Conservation (phyloP, 2,329 filamentous ascomycete genomes). For the Microascus cirrosus region DNA sequence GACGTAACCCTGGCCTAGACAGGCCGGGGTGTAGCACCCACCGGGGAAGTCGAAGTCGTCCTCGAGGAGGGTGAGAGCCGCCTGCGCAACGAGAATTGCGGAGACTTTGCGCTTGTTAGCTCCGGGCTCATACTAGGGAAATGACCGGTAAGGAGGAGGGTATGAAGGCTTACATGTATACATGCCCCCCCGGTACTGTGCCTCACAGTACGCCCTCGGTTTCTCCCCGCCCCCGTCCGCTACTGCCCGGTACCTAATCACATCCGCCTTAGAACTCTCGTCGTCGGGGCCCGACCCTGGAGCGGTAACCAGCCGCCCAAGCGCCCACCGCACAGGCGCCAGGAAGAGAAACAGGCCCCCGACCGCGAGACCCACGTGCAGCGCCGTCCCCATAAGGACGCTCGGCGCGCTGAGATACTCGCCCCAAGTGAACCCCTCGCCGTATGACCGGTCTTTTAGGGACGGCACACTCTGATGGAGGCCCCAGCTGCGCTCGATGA, state of each 20-base stretch:
- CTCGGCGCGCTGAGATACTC: slow-evolving; percentile 42
- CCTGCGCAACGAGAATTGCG: slow-evolving; percentile 51
- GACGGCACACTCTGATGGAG: slow-evolving; percentile 34
- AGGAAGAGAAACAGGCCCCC: slow-evolving; percentile 29
- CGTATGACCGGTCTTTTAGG: slow-evolving; percentile 35
- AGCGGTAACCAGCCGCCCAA: slow-evolving; percentile 31
- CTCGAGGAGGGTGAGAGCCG: slow-evolving; percentile 52
- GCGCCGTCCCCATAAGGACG: slow-evolving; percentile 33
- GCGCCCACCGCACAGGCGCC: slow-evolving; percentile 32
- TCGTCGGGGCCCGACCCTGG: slow-evolving; percentile 43
- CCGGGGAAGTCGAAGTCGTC: slow-evolving; percentile 50
- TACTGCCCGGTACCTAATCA: slow-evolving; percentile 52
- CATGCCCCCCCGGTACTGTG: slow-evolving; percentile 39
- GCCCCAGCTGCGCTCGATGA: slow-evolving; percentile 54
- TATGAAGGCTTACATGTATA: slow-evolving; percentile 46
- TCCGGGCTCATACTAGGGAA: neutral
- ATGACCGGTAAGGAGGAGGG: slow-evolving; percentile 1
- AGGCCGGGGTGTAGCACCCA: slow-evolving; percentile 62
- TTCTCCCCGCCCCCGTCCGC: slow-evolving; percentile 35
- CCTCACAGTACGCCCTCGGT: slow-evolving; percentile 37
- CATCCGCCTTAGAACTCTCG: slow-evolving; percentile 45
- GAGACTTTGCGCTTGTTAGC: slow-evolving; percentile 37
- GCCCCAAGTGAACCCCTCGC: slow-evolving; percentile 46
- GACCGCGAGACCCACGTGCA: slow-evolving; percentile 37
- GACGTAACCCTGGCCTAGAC: slow-evolving; percentile 55